Conservation (phyloP, 106 monocot species). For the Dioscorea alata region DNA sequence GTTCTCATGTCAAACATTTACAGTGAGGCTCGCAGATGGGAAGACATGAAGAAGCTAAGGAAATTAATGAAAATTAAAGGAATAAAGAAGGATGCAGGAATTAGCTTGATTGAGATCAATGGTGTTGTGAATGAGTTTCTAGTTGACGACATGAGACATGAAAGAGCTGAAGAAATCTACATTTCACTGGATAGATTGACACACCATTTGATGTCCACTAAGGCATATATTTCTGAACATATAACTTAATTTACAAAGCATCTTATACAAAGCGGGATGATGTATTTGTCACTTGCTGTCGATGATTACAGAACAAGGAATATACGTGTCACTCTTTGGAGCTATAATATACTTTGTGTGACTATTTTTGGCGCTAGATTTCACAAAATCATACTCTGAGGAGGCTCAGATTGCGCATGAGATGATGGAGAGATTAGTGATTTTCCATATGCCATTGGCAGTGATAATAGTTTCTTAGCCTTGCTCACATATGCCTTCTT, state of each 20-base stretch:
- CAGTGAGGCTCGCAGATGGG: slow-evolving; percentile 30
- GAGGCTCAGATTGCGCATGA: neutral
- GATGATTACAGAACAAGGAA: too few relatives aligned
- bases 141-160: slow-evolving; percentile 45
- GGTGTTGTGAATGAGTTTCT: slow-evolving; percentile 23
- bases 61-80: slow-evolving; percentile 44
- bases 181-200: slow-evolving; percentile 14
- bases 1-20: slow-evolving; percentile 57
- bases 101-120: slow-evolving; percentile 50
- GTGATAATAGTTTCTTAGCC: slow-evolving; percentile 34
- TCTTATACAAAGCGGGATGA: too few relatives aligned
- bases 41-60: slow-evolving; percentile 34
- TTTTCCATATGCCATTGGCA: slow-evolving; percentile 46
- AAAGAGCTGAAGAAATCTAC: slow-evolving; percentile 26
- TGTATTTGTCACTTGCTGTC: too few relatives aligned
- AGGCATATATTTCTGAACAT: too few relatives aligned
- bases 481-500: slow-evolving; percentile 63
- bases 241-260: too few relatives aligned
- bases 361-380: too few relatives aligned
- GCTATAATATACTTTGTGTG: too few relatives aligned
- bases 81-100: slow-evolving; percentile 40
- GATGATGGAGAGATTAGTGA: slow-evolving; percentile 17
- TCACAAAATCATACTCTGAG: neutral
- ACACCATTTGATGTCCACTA: slow-evolving; percentile 17
- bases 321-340: too few relatives aligned